These are phyloP conservation scores for Deinandra increscens DNA, from an alignment of 129 eudicot genomes.

Conservation along the genomic window DNA sequence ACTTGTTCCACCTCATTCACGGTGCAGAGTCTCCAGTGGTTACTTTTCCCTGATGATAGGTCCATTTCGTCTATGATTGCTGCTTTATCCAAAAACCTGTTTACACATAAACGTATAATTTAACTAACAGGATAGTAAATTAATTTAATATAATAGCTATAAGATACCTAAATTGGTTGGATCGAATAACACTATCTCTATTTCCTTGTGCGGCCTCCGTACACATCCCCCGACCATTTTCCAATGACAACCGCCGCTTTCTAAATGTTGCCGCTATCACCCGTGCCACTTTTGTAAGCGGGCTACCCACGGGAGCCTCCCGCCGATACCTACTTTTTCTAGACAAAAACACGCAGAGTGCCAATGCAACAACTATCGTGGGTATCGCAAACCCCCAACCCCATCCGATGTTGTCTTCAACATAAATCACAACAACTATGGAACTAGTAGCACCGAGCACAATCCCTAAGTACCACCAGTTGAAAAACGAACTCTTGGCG, in stretches of 20 bases:
- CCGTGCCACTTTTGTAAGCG: slow-evolving; percentile 58
- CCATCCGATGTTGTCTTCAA: slow-evolving; percentile 60
- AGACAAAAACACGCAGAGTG: slow-evolving; percentile 39
- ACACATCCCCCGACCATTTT: slow-evolving; percentile 17
- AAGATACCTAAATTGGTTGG: slow-evolving; percentile 50
- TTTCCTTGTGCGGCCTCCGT: slow-evolving; percentile 21
- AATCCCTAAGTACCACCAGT: slow-evolving; percentile 82
- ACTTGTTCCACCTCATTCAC: slow-evolving; percentile 60
- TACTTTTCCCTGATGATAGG: slow-evolving; percentile 15
- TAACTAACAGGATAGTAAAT: no score
- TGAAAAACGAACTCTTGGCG: slow-evolving; percentile 77
- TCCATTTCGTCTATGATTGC: slow-evolving; percentile 46
- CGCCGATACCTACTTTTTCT: slow-evolving; percentile 44
- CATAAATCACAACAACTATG: slow-evolving; percentile 43
- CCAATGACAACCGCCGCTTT: slow-evolving; percentile 39
- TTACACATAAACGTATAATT: no score
- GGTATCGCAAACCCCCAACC: slow-evolving; percentile 54
- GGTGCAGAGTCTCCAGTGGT: slow-evolving; percentile 57
- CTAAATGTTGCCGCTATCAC: slow-evolving; percentile 51
- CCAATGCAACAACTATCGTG: slow-evolving; percentile 46
- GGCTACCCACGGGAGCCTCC: slow-evolving; percentile 57
- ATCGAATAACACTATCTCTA: background rate
- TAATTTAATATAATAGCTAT: no score
- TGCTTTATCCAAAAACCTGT: slow-evolving; percentile 75
- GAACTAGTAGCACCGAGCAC: slow-evolving; percentile 49